Base-by-base conservation (phyloP, 441 rosid species). In the Croton setiger region DNA sequence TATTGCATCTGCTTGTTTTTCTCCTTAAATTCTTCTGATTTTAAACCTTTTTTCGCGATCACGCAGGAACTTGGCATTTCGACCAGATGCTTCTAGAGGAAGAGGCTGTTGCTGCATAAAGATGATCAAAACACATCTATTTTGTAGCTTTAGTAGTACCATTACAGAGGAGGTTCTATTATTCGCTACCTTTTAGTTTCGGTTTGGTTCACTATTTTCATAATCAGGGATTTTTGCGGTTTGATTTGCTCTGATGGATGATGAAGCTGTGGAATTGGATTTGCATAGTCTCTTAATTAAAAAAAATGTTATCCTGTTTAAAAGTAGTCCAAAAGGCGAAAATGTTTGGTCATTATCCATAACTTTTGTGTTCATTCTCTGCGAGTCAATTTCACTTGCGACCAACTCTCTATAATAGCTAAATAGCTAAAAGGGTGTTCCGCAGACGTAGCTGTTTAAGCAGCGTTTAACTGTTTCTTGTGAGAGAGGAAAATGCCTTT, bases 61-160 rank as follows among this genome's bases (percentile, higher is more conserved):
- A 70, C 69, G n/a, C 80, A 84, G 86, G 88, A 52, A 81, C 75
- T 7, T 84, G 88, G 88, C 86, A 84, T 78, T 84, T 84, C 17
- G 79, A 84, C 76, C 82, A 80, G 75, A 78, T 58, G 79, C 86
- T 84, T 15, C 88, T 78, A 47, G 74, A 73, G 67, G 78, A 59
- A 27, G 81, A 55, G 39, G 79, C 59, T 21, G 71, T 20, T 37
- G 80, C 78, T n/a, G n/a, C n/a, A n/a, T n/a, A n/a, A 73, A 73
- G 68, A 77, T 49, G 39, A 65, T 53, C 73, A 63, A 54, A 31
- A 15, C 1, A 12, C 20, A 56, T 47, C 17, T 21, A 4, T 15
- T 15, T 21, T n/a, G 31, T 56, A 47, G 43, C 64, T 7, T 5
- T 43, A 14, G 60, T 61, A 27, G n/a, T n/a, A n/a, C 44, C 49